Base-by-base conservation (phyloP, 2,329 filamentous ascomycete genomes). In the Thermothelomyces thermophilus region DNA sequence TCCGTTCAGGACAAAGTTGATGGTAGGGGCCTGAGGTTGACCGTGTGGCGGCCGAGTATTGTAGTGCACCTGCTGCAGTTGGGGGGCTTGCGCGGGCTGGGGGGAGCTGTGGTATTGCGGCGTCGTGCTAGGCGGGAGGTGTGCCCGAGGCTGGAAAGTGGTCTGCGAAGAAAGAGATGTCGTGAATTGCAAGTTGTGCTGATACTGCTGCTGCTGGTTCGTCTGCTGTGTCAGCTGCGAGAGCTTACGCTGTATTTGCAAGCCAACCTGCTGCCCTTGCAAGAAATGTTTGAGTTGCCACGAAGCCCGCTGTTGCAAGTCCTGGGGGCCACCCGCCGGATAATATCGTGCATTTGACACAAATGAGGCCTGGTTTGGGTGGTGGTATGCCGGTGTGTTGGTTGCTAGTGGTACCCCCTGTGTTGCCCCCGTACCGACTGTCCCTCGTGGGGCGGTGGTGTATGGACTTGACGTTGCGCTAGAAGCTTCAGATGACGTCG, bases 11-110 rank as follows among this genome's bases (percentile, higher is more conserved):
- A 10, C 13, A 17, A 20, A 14, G 19, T 11, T 14, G 13, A n/a
- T 19, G 3, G 28, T 17, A 13, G 41, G 9, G 7, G 22, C n/a
- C 33, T 34, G 14, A 20, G 36, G 42, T 10, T 45, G 48, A 11
- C 5, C 5, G 3, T 49, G 51, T 41, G 48, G 48, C 2, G 11
- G 11, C 36, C 24, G 33, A 2, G 22, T 2, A 16, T 54, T 52
- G 13, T 33, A 39, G 9, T 53, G 52, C 14, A 33, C 13, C 6
- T 44, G 34, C 41, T 43, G 47, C 8, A 5, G 13, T 16, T 10
- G 36, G 3, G 20, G 19, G 14, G 8, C 22, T 19, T 34, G 35
- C 16, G 22, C 4, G 20, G 33, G 11, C 10, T 55, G 55, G n/a
- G 52, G 9, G 6, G 52, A 13, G 6, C 3, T 14, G 8, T 9